These are phyloP conservation scores for Cymbopogon flexuosus DNA, from an alignment of 202 grass and related monocot genomes.

Conservation along the genomic window DNA sequence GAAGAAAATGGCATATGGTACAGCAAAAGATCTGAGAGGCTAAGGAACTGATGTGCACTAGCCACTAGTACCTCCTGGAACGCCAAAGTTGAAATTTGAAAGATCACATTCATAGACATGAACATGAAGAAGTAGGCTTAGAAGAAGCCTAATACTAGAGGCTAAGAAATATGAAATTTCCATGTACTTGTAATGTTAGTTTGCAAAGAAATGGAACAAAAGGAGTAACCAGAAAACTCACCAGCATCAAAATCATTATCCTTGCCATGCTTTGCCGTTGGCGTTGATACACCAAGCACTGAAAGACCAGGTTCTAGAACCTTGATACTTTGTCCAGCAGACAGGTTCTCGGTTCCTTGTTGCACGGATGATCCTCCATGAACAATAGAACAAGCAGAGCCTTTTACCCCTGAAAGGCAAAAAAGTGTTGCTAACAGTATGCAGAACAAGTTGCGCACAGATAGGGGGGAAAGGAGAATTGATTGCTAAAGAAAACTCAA, in stretches of 20 bases:
- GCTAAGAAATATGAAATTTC: not conserved
- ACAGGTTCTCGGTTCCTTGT: not conserved
- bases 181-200: slow-evolving; percentile 1
- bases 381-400: not conserved
- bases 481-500: not conserved
- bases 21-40: not conserved
- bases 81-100: not conserved
- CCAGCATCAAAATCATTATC: slow-evolving; percentile 20
- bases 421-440: not conserved
- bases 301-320: not conserved
- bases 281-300: not conserved
- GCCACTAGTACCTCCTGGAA: not conserved
- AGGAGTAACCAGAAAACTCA: slow-evolving; percentile 32
- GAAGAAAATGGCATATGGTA: not conserved
- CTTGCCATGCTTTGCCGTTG: slow-evolving; percentile 4
- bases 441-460: not conserved
- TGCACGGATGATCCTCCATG: not conserved
- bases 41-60: not conserved
- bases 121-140: not conserved
- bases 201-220: slow-evolving; percentile 1
- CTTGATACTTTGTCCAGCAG: slow-evolving; percentile 2
- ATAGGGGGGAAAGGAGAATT: not conserved
- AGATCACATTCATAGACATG: slow-evolving; percentile 25
- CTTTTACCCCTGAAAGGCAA: slow-evolving; percentile 14
- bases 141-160: not conserved